Evolutionary conservation across 257 asterid genomes (phyloP).

Genomic region (Lycium barbarum): DNA sequence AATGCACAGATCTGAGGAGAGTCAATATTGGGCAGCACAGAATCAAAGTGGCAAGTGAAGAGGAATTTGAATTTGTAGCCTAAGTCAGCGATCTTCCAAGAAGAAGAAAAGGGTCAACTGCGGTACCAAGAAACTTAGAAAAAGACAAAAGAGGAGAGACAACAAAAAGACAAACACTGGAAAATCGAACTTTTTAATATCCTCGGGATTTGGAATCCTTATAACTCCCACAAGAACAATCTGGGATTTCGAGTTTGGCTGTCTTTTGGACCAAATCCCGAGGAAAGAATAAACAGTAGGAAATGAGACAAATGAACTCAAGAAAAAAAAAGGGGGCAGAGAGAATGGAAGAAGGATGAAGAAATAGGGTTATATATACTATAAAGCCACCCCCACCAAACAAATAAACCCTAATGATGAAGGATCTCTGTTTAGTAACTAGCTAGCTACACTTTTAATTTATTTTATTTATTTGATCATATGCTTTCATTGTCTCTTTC

Average conservation of each 20-base stretch:
- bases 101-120: not conserved
- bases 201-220: constrained; percentile 66
- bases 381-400: constrained; percentile 30
- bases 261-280: constrained; percentile 53
- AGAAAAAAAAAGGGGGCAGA: constrained; percentile 2
- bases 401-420: constrained; percentile 72
- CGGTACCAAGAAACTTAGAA: not conserved
- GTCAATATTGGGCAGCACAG: not conserved
- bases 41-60: not conserved
- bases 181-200: constrained; percentile 18
- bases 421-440: constrained; percentile 28
- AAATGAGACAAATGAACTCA: not conserved
- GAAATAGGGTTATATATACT: constrained; percentile 45
- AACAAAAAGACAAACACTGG: constrained; percentile 36
- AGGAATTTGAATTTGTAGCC: not conserved
- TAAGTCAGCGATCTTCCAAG: not conserved
- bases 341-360: constrained; percentile 44
- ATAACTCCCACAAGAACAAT: not conserved
- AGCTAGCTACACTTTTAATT: not conserved
- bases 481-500: constrained; percentile 35
- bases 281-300: constrained; percentile 9
- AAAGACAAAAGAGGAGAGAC: not conserved
- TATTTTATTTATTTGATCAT: not conserved
- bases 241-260: not conserved
- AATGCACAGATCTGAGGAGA: constrained; percentile 20